Conservation (phyloP, 495 filamentous ascomycete species). For the Arthonia radiata region DNA sequence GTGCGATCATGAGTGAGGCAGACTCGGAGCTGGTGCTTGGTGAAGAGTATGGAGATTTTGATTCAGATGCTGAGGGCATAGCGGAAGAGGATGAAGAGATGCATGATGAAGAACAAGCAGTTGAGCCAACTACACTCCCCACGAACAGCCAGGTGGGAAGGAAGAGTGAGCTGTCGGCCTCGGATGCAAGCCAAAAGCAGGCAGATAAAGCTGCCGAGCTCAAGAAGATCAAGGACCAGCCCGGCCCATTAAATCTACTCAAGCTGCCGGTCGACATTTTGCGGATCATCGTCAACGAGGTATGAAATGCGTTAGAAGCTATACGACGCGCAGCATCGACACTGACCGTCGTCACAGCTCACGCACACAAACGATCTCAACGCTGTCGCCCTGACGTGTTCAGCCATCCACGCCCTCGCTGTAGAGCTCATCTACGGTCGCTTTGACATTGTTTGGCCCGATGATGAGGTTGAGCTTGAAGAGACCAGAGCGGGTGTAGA, state of each 20-base stretch:
- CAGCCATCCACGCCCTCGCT: slow-evolving; percentile 54
- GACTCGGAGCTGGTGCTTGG: no score
- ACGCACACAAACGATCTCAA: slow-evolving; percentile 75
- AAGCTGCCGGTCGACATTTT: slow-evolving; percentile 74
- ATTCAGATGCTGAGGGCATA: no score
- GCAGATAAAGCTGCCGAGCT: no score
- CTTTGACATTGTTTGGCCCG: slow-evolving; percentile 91
- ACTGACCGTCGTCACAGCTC: slow-evolving; percentile 24
- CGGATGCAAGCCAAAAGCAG: no score
- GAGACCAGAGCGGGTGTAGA: slow-evolving; percentile 58
- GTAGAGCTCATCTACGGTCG: slow-evolving; percentile 76
- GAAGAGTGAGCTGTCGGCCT: no score
- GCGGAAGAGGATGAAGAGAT: no score
- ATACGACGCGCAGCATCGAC: slow-evolving; percentile 1
- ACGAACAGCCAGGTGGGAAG: no score
- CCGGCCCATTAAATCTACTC: slow-evolving; percentile 32
- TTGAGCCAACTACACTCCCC: no score
- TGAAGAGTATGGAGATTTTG: no score
- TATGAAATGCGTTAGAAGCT: slow-evolving; percentile 18
- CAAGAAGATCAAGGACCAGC: no score
- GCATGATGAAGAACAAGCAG: no score
- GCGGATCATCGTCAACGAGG: slow-evolving; percentile 75
- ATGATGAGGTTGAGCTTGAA: slow-evolving; percentile 31
- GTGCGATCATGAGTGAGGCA: no score
- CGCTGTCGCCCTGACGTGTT: slow-evolving; percentile 60